Base-by-base conservation (phyloP, 140 eudicot species). In the Anethum foeniculum region DNA sequence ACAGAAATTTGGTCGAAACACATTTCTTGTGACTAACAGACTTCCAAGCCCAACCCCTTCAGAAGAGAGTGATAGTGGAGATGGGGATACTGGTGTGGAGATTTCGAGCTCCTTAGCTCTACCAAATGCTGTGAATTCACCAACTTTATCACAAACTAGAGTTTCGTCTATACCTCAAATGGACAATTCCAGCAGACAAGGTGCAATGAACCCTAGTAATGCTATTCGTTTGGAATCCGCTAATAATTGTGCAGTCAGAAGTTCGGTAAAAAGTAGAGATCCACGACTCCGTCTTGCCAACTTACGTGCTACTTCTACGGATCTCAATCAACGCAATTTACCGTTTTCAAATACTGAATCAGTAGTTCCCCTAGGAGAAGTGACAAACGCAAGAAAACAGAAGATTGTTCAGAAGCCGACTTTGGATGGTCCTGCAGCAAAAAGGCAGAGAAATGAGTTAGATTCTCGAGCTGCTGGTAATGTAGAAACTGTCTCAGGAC, bases 1-100 rank as follows among this genome's bases (percentile, higher is more conserved):
- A 81, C 99, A 92, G 69, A 95, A 92, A 84, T 95, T 95, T 87
- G 91, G 91, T 19, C 85, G 83, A 81, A 86, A 86, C 80, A 84
- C 97, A 0, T 85, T 89, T 81, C 77, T 75, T 5, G 47, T 82
- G 67, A 83, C 65, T 75, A 92, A 95, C 73, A 83, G 84, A 47
- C 97, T 95, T 75, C 99, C 99, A 73, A 95, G 99, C 83, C 99
- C 99, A 79, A 95, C 99, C 30, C 99, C 99, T 80, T 95, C 99
- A 34, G 97, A 91, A 82, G 99, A 93, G n/a, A 91, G 93, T 48
- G 91, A 85, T 77, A 82, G 76, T 58, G 92, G 85, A 18, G 93
- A 89, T 27, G 91, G 85, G 77, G 99, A 91, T 85, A 80, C 74
- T 15, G 73, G 91, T 80, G 97, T 88, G 38, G 99, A 95, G 86